Percentiles rank a stretch among this genome's conserved stretches.
These are phyloP conservation scores for Neobulgaria alba DNA, from an alignment of 2,329 filamentous ascomycete genomes.

Conservation along the genomic window DNA sequence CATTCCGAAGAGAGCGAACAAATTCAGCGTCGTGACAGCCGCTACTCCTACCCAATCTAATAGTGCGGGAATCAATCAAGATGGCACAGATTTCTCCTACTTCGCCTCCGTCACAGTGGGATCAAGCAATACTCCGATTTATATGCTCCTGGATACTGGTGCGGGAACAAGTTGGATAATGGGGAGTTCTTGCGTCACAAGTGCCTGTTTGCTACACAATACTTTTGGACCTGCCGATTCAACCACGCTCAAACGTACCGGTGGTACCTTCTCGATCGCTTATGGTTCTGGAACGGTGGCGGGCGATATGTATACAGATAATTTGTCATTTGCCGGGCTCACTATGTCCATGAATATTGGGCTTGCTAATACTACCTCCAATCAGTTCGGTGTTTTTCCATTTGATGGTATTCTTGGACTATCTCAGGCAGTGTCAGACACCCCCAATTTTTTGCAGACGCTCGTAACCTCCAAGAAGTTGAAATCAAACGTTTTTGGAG, in stretches of 20 bases:
- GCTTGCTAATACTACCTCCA: slow-evolving; percentile 59
- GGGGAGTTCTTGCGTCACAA: slow-evolving; percentile 47
- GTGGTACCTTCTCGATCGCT: slow-evolving; percentile 51
- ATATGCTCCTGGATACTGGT: slow-evolving; percentile 58
- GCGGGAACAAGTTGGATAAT: slow-evolving; percentile 78
- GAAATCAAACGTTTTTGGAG: slow-evolving; percentile 57
- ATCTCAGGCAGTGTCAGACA: slow-evolving; percentile 48
- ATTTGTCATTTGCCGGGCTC: slow-evolving; percentile 56
- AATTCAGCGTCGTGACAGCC: slow-evolving; percentile 18
- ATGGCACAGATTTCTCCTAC: slow-evolving; percentile 59
- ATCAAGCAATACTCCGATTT: slow-evolving; percentile 43
- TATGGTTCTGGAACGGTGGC: slow-evolving; percentile 73
- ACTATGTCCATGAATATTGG: slow-evolving; percentile 61
- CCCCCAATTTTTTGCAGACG: slow-evolving; percentile 58
- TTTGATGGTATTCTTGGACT: slow-evolving; percentile 85
- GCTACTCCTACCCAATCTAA: slow-evolving; percentile 36
- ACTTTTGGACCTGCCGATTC: slow-evolving; percentile 62
- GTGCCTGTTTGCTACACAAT: slow-evolving; percentile 61
- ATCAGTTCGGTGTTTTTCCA: slow-evolving; percentile 68
- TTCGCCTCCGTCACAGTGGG: slow-evolving; percentile 51
- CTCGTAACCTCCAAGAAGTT: slow-evolving; percentile 50
- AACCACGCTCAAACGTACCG: slow-evolving; percentile 44
- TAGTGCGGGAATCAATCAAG: slow-evolving; percentile 50
- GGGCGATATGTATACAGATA: slow-evolving; percentile 59
- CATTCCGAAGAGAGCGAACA: slow-evolving; percentile 18